phyloP scores from a whole-genome alignment of 2,329 filamentous ascomycete genomes.

The Setomelanomma holmii region DNA sequence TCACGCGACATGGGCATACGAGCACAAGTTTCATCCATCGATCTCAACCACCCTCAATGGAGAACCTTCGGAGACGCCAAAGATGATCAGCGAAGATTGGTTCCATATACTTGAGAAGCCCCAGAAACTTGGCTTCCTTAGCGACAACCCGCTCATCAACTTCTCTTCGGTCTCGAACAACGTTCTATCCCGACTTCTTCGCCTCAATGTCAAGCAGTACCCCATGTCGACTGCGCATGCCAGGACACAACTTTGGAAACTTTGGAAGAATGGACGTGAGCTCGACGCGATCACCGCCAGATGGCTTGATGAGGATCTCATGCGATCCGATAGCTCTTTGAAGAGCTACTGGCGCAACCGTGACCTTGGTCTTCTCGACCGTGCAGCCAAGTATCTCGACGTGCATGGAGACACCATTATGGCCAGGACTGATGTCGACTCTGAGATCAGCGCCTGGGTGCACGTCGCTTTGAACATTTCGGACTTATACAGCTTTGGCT shows the following conservation, averaged over 20 bases:
- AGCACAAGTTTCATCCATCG: constrained; percentile 46
- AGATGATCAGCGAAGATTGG: constrained; percentile 58
- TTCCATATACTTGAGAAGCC: constrained; percentile 45
- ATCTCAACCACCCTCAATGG: constrained; percentile 55
- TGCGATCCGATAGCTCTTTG: constrained; percentile 38
- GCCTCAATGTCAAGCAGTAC: constrained; percentile 45
- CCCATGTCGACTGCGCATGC: constrained; percentile 43
- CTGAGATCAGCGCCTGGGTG: constrained; percentile 59
- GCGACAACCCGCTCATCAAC: constrained; percentile 60
- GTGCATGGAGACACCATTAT: constrained; percentile 56
- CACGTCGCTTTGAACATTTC: constrained; percentile 58
- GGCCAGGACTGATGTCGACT: constrained; percentile 58
- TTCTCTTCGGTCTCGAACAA: constrained; percentile 47
- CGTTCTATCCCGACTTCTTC: constrained; percentile 38
- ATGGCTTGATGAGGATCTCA: constrained; percentile 45
- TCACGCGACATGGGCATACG: constrained; percentile 53
- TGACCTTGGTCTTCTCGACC: constrained; percentile 39
- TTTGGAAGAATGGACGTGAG: constrained; percentile 43
- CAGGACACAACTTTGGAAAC: constrained; percentile 46
- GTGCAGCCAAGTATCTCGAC: constrained; percentile 43
- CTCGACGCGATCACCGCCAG: constrained; percentile 45
- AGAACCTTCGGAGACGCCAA: constrained; percentile 56
- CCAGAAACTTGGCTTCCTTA: constrained; percentile 41
- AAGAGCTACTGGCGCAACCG: constrained; percentile 42
- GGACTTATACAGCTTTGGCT: constrained; percentile 59